Evolutionary conservation across 257 asterid species (phyloP).

Genomic region (Solanum arcanum): DNA sequence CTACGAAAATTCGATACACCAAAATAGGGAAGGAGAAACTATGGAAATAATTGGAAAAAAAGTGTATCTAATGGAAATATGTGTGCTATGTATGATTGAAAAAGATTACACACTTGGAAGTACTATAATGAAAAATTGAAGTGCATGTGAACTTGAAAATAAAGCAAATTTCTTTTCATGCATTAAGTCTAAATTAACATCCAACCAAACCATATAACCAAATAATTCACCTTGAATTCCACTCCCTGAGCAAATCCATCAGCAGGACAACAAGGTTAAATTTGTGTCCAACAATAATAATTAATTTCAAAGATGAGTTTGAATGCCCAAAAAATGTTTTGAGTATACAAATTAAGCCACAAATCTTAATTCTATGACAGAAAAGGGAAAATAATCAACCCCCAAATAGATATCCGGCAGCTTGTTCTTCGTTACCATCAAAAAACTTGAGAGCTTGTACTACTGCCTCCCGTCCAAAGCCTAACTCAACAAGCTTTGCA

Average conservation of each 20-base stretch:
- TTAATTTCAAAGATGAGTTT: neutral
- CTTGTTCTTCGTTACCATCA: conserved; percentile 88
- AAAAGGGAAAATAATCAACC: conserved; percentile 39
- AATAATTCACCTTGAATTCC: neutral
- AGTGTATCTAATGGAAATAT: neutral
- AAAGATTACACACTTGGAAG: neutral
- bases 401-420: conserved; percentile 87
- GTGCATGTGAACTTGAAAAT: neutral
- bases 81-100: no score
- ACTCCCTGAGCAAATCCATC: neutral
- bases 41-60: neutral
- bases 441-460: conserved; percentile 73
- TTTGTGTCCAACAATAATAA: neutral
- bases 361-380: neutral
- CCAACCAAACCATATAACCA: neutral
- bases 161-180: neutral
- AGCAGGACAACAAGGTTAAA: neutral
- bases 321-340: neutral
- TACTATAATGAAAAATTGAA: neutral
- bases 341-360: neutral
- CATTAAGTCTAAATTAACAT: neutral
- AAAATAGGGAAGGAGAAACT: neutral
- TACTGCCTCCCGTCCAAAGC: conserved; percentile 85
- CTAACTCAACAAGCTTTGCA: conserved; percentile 77
- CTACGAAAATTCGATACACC: neutral